Evolutionary conservation across 2,329 filamentous ascomycete species (phyloP).

Genomic region (Exophiala sp.): DNA sequence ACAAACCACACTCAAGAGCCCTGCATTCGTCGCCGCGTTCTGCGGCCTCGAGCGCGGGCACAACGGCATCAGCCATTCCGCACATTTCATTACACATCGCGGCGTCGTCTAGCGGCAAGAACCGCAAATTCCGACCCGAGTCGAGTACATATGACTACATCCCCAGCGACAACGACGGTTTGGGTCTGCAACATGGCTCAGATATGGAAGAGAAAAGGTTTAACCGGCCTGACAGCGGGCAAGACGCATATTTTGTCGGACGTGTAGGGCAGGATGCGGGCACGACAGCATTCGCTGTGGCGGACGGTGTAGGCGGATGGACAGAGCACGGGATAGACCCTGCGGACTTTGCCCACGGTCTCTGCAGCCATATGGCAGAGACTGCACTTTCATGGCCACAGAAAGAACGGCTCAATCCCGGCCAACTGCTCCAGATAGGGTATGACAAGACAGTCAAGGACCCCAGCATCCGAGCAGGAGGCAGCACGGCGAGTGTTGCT

Average conservation of each 20-base stretch:
- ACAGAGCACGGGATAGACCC: slow-evolving; percentile 88
- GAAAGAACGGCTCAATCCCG: slow-evolving; percentile 51
- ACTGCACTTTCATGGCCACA: slow-evolving; percentile 59
- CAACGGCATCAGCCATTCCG: slow-evolving; percentile 29
- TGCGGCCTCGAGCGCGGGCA: background rate
- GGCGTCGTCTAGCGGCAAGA: slow-evolving; percentile 72
- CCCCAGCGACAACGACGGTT: slow-evolving; percentile 40
- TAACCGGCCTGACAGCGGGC: slow-evolving; percentile 72
- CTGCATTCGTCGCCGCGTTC: slow-evolving; percentile 15
- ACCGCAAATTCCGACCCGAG: slow-evolving; percentile 63
- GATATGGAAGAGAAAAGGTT: slow-evolving; percentile 56
- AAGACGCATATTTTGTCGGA: slow-evolving; percentile 94
- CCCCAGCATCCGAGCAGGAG: slow-evolving; percentile 70
- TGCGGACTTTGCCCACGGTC: slow-evolving; percentile 87
- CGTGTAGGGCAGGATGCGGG: slow-evolving; percentile 69
- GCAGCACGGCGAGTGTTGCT: slow-evolving; percentile 88
- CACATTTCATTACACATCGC: slow-evolving; percentile 66
- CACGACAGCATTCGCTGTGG: slow-evolving; percentile 78
- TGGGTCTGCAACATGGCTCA: slow-evolving; percentile 36
- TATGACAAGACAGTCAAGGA: slow-evolving; percentile 81
- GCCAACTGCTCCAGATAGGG: slow-evolving; percentile 72
- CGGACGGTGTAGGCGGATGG: slow-evolving; percentile 96
- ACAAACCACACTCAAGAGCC: slow-evolving; percentile 13
- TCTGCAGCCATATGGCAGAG: slow-evolving; percentile 90
- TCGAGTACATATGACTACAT: slow-evolving; percentile 71